Conservation (phyloP, 163 green algal genomes). For the Chlamydomonas reinhardtii region DNA sequence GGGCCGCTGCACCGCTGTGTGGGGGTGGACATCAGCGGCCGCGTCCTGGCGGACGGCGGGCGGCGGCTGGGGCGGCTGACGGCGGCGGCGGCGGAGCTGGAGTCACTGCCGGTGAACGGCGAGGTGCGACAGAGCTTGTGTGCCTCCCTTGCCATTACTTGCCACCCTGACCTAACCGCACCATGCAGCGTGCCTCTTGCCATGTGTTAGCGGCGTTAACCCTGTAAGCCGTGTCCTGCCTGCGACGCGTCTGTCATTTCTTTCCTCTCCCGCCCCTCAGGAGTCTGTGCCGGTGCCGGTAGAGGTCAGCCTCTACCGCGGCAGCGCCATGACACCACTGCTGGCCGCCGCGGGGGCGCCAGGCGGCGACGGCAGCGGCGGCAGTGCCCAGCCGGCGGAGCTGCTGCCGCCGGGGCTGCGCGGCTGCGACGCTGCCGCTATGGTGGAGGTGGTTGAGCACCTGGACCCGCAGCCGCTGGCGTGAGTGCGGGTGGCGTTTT, state of each 20-base stretch:
- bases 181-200: too few relatives aligned
- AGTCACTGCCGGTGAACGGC: not conserved
- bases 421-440: slow-evolving; percentile 40
- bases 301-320: slow-evolving; percentile 20
- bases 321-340: slow-evolving; percentile 21
- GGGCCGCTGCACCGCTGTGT: not conserved
- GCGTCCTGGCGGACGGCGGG: slow-evolving; percentile 1
- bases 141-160: too few relatives aligned
- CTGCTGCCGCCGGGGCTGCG: slow-evolving; percentile 37
- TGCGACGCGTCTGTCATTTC: too few relatives aligned
- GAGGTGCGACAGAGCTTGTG: slow-evolving; percentile 20
- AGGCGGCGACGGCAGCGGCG: not conserved
- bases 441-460: slow-evolving; percentile 67
- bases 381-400: not conserved
- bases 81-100: slow-evolving; percentile 40
- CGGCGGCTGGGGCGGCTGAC: slow-evolving; percentile 31
- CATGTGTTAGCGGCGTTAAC: too few relatives aligned
- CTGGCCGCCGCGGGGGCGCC: not conserved
- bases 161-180: too few relatives aligned
- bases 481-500: not conserved
- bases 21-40: slow-evolving; percentile 29
- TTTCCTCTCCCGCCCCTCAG: not conserved
- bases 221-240: too few relatives aligned
- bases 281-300: slow-evolving; percentile 31
- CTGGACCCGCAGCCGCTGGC: slow-evolving; percentile 56